A percentile compares a stretch with the other conserved stretches of the same genome.
Conservation (phyloP, 345 rosid species). For the Isatis tinctoria region DNA sequence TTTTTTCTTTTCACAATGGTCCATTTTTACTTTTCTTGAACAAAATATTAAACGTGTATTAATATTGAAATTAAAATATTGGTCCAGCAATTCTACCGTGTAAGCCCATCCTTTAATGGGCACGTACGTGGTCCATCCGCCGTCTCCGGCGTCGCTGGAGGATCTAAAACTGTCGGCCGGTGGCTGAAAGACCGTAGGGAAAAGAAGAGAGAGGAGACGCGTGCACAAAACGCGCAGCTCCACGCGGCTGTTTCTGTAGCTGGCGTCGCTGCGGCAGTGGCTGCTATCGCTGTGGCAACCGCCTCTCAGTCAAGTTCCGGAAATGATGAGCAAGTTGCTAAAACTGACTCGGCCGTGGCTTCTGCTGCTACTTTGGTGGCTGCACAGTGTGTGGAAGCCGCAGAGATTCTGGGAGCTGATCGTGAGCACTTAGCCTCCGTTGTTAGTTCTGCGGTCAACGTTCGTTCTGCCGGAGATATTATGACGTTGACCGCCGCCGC, state of each 20-base stretch:
- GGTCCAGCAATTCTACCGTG: slow-evolving; percentile 58
- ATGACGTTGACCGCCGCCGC: slow-evolving; percentile 85
- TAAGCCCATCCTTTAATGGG: slow-evolving; percentile 32
- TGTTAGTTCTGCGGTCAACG: slow-evolving; percentile 75
- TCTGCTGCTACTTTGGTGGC: slow-evolving; percentile 82
- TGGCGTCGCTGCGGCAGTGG: slow-evolving; percentile 74
- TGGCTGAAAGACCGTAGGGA: slow-evolving; percentile 78
- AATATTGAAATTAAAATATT: neutral
- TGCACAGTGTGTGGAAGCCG: slow-evolving; percentile 76
- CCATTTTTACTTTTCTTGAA: neutral
- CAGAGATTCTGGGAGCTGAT: slow-evolving; percentile 81
- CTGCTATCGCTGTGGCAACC: slow-evolving; percentile 72
- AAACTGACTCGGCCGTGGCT: slow-evolving; percentile 73
- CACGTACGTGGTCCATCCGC: slow-evolving; percentile 29
- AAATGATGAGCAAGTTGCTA: slow-evolving; percentile 65
- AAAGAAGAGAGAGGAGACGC: slow-evolving; percentile 76
- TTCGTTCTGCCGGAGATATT: slow-evolving; percentile 75
- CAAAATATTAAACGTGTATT: neutral
- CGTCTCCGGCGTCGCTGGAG: slow-evolving; percentile 18
- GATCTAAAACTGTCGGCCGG: slow-evolving; percentile 75
- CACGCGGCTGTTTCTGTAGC: slow-evolving; percentile 79
- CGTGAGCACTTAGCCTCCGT: slow-evolving; percentile 71
- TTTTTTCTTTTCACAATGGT: neutral
- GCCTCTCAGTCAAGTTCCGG: slow-evolving; percentile 59
- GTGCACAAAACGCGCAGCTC: slow-evolving; percentile 80